Evolutionary conservation across 768 basidiomycete genomes (phyloP).

Genomic region (Terana coerulea): DNA sequence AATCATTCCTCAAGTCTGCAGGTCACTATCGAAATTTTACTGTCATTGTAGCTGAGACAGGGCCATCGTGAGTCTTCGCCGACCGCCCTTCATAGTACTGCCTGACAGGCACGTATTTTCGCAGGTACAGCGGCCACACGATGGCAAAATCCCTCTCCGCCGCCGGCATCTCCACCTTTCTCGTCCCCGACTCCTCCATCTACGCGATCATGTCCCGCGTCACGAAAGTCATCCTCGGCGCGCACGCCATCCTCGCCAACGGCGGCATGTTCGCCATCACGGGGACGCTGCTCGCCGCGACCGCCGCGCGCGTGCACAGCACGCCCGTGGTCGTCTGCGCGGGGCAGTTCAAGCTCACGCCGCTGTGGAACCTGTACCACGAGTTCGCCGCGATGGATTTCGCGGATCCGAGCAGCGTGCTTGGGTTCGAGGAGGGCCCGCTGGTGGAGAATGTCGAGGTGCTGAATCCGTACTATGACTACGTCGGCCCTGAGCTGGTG

Average conservation of each 20-base stretch:
- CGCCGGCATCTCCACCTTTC: slow-evolving; percentile 88
- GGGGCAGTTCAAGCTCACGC: slow-evolving; percentile 96
- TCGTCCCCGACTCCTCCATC: slow-evolving; percentile 94
- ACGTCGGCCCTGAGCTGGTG: slow-evolving; percentile 88
- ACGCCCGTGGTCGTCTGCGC: slow-evolving; percentile 92
- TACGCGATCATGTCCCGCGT: slow-evolving; percentile 96
- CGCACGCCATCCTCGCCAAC: slow-evolving; percentile 94
- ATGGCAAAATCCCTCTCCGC: slow-evolving; percentile 81
- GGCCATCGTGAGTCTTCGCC: slow-evolving; percentile 68
- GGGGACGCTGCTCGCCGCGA: slow-evolving; percentile 80
- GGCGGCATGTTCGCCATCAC: slow-evolving; percentile 92
- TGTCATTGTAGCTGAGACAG: slow-evolving; percentile 93
- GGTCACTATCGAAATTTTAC: slow-evolving; percentile 90
- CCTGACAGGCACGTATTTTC: neutral
- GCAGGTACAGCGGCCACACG: slow-evolving; percentile 78
- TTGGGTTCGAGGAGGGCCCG: slow-evolving; percentile 72
- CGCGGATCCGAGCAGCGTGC: slow-evolving; percentile 62
- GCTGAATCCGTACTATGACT: slow-evolving; percentile 95
- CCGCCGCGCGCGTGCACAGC: slow-evolving; percentile 84
- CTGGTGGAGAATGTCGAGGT: slow-evolving; percentile 88
- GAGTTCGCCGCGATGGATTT: slow-evolving; percentile 84
- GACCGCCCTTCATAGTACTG: neutral
- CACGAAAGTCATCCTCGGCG: slow-evolving; percentile 93
- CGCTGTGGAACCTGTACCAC: slow-evolving; percentile 84
- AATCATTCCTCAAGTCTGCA: slow-evolving; percentile 88